Evolutionary conservation across 176 grass and related monocot species (phyloP).

Genomic region (Oryza meyeriana): DNA sequence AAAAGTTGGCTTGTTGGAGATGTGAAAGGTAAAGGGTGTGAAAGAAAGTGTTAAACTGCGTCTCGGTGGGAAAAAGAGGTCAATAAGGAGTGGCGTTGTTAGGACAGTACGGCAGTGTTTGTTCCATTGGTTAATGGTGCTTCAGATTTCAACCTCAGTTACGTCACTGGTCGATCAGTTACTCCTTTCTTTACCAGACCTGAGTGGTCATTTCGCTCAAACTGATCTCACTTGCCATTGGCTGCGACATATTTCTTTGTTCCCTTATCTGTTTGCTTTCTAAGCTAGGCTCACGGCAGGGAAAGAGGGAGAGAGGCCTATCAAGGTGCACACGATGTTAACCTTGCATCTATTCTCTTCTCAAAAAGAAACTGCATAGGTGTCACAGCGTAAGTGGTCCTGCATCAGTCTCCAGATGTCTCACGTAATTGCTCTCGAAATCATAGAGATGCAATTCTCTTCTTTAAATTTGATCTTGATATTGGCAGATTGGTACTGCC

Average conservation of each 20-base stretch:
- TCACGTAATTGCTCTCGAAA: neutral
- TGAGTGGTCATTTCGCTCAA: constrained; percentile 16
- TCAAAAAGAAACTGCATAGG: constrained; percentile 18
- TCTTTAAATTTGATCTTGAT: neutral
- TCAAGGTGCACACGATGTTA: neutral
- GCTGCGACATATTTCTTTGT: constrained; percentile 30
- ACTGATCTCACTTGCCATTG: constrained; percentile 21
- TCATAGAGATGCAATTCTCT: neutral
- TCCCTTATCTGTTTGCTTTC: constrained; percentile 43
- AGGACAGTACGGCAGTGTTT: neutral
- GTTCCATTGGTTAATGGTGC: constrained; percentile 6
- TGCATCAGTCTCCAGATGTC: constrained; percentile 13
- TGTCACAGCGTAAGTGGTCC: constrained; percentile 31
- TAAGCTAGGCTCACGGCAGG: neutral
- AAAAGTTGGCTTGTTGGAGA: neutral
- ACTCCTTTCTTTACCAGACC: neutral
- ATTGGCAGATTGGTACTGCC: neutral
- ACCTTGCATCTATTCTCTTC: constrained; percentile 34
- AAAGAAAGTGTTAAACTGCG: neutral
- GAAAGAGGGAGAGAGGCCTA: neutral
- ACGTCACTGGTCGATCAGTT: constrained; percentile 31
- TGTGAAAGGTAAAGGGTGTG: neutral
- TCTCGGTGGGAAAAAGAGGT: neutral
- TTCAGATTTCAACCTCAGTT: constrained; percentile 1
- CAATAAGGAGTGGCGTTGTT: neutral